These are phyloP conservation scores for Filobasidium uniguttulatum DNA, from an alignment of 1,284 basidiomycete species.

Conservation along the genomic window DNA sequence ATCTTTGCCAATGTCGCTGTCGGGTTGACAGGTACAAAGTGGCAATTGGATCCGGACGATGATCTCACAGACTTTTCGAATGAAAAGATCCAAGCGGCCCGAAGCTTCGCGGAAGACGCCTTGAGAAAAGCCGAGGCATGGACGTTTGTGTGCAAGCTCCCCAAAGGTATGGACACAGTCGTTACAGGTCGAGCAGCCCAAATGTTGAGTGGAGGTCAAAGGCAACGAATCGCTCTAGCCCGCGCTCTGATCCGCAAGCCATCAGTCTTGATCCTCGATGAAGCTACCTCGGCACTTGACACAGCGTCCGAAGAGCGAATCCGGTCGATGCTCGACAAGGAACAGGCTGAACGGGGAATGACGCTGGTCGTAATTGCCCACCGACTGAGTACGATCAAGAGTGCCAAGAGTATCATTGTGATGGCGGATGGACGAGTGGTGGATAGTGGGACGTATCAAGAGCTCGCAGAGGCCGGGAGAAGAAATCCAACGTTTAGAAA, in stretches of 20 bases:
- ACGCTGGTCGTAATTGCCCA: slow-evolving; percentile 83
- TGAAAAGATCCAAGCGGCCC: too few species aligned
- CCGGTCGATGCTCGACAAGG: slow-evolving; percentile 78
- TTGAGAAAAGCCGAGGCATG: slow-evolving; percentile 87
- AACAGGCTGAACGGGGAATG: slow-evolving; percentile 57
- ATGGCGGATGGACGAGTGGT: slow-evolving; percentile 71
- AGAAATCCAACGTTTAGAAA: slow-evolving; percentile 20
- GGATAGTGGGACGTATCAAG: slow-evolving; percentile 63
- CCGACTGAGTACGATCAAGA: slow-evolving; percentile 64
- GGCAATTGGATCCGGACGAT: too few species aligned
- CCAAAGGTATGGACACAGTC: slow-evolving; percentile 31
- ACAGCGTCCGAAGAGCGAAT: slow-evolving; percentile 70
- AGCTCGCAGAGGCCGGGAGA: slow-evolving; percentile 24
- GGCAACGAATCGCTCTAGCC: slow-evolving; percentile 53
- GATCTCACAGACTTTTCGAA: too few species aligned
- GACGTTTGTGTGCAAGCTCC: slow-evolving; percentile 66
- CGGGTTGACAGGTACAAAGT: slow-evolving; percentile 67
- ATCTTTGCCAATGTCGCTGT: slow-evolving; percentile 74
- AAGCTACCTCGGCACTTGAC: slow-evolving; percentile 52
- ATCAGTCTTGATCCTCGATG: slow-evolving; percentile 39
- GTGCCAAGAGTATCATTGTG: slow-evolving; percentile 70
- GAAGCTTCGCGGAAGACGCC: slow-evolving; percentile 51
- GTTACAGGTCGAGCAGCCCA: slow-evolving; percentile 33
- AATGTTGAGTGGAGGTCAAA: slow-evolving; percentile 39
- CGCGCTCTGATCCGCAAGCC: slow-evolving; percentile 58